Conservation (phyloP, 2,329 filamentous ascomycete species). For the Clarireedia monteithiana region DNA sequence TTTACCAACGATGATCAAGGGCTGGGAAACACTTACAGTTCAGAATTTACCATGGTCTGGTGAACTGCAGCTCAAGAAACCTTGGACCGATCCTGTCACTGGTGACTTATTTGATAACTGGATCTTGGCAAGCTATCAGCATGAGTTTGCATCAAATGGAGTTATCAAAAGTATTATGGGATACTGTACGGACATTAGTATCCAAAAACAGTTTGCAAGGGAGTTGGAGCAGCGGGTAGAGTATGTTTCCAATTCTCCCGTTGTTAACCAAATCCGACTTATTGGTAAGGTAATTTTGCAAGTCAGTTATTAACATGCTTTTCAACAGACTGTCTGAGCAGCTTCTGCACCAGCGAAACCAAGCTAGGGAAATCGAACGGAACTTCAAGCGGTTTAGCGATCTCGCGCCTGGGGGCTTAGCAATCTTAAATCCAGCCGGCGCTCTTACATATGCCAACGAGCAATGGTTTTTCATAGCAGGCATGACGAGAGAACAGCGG, state of each 20-base stretch:
- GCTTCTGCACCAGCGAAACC: conserved; percentile 53
- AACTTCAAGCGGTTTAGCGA: conserved; percentile 77
- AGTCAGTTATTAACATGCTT: not conserved
- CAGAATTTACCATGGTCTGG: conserved; percentile 57
- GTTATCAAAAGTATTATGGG: conserved; percentile 66
- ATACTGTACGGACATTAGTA: conserved; percentile 74
- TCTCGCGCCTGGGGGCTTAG: conserved; percentile 56
- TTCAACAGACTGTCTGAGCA: conserved; percentile 60
- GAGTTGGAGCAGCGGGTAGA: conserved; percentile 67
- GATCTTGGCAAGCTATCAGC: conserved; percentile 68
- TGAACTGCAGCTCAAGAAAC: conserved; percentile 61
- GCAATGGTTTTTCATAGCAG: conserved; percentile 42
- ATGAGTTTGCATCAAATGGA: conserved; percentile 56
- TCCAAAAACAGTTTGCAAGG: conserved; percentile 76
- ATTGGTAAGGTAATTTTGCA: not conserved
- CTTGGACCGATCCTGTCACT: conserved; percentile 47
- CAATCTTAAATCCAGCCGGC: conserved; percentile 10
- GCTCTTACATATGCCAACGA: conserved; percentile 44
- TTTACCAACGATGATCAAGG: conserved; percentile 43
- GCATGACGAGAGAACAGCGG: not conserved
- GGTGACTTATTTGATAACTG: conserved; percentile 60
- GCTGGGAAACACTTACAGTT: conserved; percentile 55
- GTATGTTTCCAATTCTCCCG: not conserved
- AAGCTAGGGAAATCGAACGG: conserved; percentile 59
- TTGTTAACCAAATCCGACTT: not conserved